phyloP scores from a whole-genome alignment of 306 rosid genomes.

The Betula pendula region DNA sequence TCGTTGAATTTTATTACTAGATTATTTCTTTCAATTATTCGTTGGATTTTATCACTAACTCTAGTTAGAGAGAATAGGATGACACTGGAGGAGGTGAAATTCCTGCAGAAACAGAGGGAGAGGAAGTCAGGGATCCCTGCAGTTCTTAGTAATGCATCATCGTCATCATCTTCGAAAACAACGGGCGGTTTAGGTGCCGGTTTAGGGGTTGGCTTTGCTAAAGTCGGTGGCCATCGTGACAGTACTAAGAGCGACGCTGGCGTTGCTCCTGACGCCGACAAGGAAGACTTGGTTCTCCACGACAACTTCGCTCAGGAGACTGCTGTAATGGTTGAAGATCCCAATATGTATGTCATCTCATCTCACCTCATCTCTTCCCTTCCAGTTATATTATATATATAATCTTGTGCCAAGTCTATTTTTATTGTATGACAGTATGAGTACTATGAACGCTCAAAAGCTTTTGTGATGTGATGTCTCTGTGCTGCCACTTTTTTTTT shows the following conservation, averaged over 20 bases:
- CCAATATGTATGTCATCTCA: slow-evolving; percentile 64
- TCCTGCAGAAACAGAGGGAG: slow-evolving; percentile 90
- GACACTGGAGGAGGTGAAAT: slow-evolving; percentile 89
- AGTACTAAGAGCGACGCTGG: slow-evolving; percentile 42
- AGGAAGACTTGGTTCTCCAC: slow-evolving; percentile 87
- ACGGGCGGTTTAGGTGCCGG: slow-evolving; percentile 1
- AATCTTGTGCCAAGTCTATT: too few relatives aligned
- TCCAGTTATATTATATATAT: too few relatives aligned
- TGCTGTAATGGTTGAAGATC: slow-evolving; percentile 88
- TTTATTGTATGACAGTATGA: not conserved
- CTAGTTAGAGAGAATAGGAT: slow-evolving; percentile 40
- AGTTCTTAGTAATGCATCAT: slow-evolving; percentile 25
- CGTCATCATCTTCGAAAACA: not conserved
- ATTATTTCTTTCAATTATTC: not conserved
- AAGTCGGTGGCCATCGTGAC: slow-evolving; percentile 20
- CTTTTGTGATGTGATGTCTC: not conserved
- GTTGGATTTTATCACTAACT: slow-evolving; percentile 11
- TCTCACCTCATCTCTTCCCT: not conserved
- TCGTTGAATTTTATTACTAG: not conserved
- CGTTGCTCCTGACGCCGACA: slow-evolving; percentile 51
- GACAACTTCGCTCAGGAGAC: slow-evolving; percentile 96
- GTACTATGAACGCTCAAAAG: not conserved
- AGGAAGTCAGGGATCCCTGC: slow-evolving; percentile 85
- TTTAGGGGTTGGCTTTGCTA: slow-evolving; percentile 27
- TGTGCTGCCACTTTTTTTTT: not conserved